Base-by-base conservation (phyloP, 805 yeast species). In the Candida anglica region DNA sequence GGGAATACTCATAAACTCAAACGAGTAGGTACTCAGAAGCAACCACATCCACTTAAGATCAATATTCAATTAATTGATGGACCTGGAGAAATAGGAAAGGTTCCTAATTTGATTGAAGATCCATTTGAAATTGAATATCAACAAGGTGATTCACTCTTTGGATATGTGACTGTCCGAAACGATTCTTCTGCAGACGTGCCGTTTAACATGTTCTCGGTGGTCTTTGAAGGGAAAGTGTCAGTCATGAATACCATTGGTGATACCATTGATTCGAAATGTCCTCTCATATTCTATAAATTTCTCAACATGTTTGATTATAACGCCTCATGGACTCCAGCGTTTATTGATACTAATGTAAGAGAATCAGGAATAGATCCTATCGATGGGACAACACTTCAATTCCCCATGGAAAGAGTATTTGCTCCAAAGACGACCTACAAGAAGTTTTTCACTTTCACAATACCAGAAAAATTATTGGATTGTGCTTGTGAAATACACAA, bases 311-410 rank as follows among this genome's bases (percentile, higher is more conserved):
- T 53, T 33, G 61, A 56, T 32, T 56, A 43, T 40, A 41, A 45
- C 15, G 59, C 61, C 4, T 50, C 56, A 19, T 56, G 61, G 60
- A 52, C 60, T 1, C 60, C 58, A 1, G 58, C 50, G 4, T 32
- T 35, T 15, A 43, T 47, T 15, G 48, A 46, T 18, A 21, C 30
- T 5, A 23, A 20, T 9, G 21, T 15, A 7, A 39, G 30, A 5
- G 41, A 34, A 7, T 17, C 25, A 2, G 33, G 31, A 10, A 24
- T 41, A n/a, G 59, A 55, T 28, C 51, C 52, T 1, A 29, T 43
- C 6, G 60, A 55, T 33, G 43, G 47, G 21, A 34, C 53, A 8
- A 30, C 19, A 16, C 38, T 52, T 10, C 37, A 33, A 29, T 38
- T 56, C 15, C 40, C 50, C 3, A 17, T 15, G 20, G 44, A 48